A percentile compares a stretch with the other conserved stretches of the same genome.
phyloP scores from a whole-genome alignment of 805 yeast genomes.

The Yarrowia alimentaria region DNA sequence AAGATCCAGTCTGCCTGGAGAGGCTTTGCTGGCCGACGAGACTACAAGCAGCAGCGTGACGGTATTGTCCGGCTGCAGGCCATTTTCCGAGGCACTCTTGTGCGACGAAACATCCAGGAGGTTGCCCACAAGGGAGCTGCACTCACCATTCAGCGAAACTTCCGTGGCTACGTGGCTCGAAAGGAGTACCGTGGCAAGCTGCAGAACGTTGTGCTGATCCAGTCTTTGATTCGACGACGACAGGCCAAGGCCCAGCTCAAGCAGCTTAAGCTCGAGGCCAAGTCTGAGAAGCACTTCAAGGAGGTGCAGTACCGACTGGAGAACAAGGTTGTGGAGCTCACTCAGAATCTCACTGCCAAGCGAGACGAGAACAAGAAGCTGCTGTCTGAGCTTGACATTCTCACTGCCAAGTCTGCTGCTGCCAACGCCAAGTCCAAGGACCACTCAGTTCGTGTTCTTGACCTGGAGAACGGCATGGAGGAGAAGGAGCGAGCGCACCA shows the following conservation, averaged over 20 bases:
- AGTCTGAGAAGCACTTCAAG: constrained; percentile 82
- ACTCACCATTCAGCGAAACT: constrained; percentile 63
- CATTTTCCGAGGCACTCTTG: constrained; percentile 48
- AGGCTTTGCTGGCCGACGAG: constrained; percentile 46
- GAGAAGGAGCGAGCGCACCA: constrained; percentile 31
- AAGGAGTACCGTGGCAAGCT: constrained; percentile 46
- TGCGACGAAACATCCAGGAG: constrained; percentile 53
- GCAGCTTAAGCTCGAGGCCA: constrained; percentile 77
- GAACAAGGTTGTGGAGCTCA: constrained; percentile 94
- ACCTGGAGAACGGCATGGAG: constrained; percentile 37
- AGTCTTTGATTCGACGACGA: constrained; percentile 73
- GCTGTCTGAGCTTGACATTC: constrained; percentile 53
- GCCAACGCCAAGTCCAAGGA: constrained; percentile 25
- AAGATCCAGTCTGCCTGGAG: constrained; percentile 64
- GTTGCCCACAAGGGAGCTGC: constrained; percentile 64
- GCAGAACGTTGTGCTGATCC: constrained; percentile 66
- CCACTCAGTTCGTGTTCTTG: constrained; percentile 29
- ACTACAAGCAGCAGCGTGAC: constrained; percentile 50
- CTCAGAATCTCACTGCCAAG: constrained; percentile 76
- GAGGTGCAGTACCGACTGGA: constrained; percentile 92
- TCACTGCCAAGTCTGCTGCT: constrained; percentile 30
- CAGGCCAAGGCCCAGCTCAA: constrained; percentile 65
- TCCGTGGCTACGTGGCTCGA: constrained; percentile 70
- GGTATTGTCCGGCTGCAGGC: constrained; percentile 62
- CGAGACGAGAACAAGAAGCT: constrained; percentile 79